These are phyloP conservation scores for Talaromyces sp. DNA, from an alignment of 2,329 filamentous ascomycete genomes.

Conservation along the genomic window DNA sequence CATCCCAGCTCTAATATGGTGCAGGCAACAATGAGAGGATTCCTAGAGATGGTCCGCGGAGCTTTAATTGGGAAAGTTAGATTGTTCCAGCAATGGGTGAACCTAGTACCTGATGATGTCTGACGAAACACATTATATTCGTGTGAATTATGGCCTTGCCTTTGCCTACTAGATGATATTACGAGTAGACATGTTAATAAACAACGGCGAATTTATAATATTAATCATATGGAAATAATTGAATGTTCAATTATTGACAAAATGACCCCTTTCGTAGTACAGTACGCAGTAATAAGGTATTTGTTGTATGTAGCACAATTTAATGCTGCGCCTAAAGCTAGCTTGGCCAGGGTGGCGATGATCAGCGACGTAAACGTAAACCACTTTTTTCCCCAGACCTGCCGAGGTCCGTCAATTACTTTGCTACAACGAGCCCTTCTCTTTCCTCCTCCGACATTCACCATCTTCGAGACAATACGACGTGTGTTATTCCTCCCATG, in stretches of 20 bases:
- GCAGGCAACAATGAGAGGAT: background rate
- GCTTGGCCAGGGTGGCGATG: background rate
- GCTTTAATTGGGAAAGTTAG: background rate
- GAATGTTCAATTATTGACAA: background rate
- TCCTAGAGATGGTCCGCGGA: background rate
- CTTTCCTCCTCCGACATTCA: background rate
- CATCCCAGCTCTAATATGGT: background rate
- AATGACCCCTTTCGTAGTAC: no score
- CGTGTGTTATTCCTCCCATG: constrained; percentile 17
- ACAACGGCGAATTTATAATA: background rate
- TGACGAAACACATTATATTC: background rate
- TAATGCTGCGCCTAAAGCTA: background rate
- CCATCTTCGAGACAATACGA: background rate
- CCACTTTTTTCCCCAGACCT: background rate
- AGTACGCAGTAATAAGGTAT: no score
- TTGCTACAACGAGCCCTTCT: background rate
- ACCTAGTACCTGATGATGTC: background rate
- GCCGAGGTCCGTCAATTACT: background rate
- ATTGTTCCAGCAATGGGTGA: background rate
- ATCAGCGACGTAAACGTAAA: background rate
- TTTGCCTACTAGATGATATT: background rate
- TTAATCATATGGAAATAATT: background rate
- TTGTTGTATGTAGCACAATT: background rate
- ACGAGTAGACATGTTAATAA: background rate
- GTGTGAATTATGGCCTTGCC: background rate